These are phyloP conservation scores for Cichorium intybus DNA, from an alignment of 140 eudicot genomes.

Conservation along the genomic window DNA sequence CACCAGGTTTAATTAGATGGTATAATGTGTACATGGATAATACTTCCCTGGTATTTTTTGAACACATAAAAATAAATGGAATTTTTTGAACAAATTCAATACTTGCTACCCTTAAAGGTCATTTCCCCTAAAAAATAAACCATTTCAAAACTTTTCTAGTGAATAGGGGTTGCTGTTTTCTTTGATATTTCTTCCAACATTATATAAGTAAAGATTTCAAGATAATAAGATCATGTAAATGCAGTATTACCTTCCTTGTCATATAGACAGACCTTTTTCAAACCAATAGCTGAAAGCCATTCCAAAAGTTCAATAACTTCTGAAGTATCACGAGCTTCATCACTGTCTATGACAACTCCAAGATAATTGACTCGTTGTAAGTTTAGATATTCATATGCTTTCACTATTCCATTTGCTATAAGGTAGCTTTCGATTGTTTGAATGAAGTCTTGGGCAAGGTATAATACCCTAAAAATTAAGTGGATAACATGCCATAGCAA, in stretches of 20 bases:
- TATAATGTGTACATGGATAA: too few relatives aligned
- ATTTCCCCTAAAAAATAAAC: not conserved
- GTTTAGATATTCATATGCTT: slow-evolving; percentile 43
- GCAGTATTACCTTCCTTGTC: slow-evolving; percentile 72
- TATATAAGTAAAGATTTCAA: not conserved
- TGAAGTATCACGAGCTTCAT: slow-evolving; percentile 61
- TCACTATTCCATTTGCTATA: slow-evolving; percentile 43
- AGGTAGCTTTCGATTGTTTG: slow-evolving; percentile 51
- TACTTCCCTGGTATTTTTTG: too few relatives aligned
- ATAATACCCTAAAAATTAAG: slow-evolving; percentile 45
- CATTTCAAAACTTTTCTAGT: not conserved
- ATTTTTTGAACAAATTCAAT: too few relatives aligned
- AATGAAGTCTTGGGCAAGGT: slow-evolving; percentile 33
- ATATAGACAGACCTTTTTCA: slow-evolving; percentile 63
- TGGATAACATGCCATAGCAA: slow-evolving; percentile 58
- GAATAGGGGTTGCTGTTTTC: not conserved
- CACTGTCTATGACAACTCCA: slow-evolving; percentile 75
- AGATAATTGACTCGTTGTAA: slow-evolving; percentile 52
- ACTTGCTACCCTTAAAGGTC: too few relatives aligned
- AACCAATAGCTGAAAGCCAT: slow-evolving; percentile 61
- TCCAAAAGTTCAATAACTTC: slow-evolving; percentile 57
- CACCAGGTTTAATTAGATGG: too few relatives aligned
- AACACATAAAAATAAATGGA: too few relatives aligned
- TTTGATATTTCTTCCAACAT: not conserved
- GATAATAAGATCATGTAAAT: not conserved